Conservation (phyloP, 2,329 filamentous ascomycete genomes). For the Hypoxylon sp. region DNA sequence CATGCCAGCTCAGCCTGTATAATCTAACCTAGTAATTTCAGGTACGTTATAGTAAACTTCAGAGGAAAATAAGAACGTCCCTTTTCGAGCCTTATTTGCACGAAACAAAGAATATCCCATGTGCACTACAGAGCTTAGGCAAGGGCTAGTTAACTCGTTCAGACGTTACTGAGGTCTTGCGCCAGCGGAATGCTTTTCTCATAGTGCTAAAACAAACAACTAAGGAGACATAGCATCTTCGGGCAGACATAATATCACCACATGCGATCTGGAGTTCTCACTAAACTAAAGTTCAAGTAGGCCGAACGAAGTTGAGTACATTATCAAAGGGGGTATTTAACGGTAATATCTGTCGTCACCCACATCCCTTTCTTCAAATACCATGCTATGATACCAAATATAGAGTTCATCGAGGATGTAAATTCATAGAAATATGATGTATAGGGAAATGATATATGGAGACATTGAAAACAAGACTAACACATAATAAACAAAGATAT, state of each 20-base stretch:
- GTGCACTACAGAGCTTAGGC: not conserved
- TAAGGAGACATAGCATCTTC: not conserved
- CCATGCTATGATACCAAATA: no score
- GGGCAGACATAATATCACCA: not conserved
- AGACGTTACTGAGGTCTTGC: not conserved
- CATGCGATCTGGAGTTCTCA: no score
- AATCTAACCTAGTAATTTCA: not conserved
- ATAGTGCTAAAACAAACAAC: not conserved
- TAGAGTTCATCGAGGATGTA: no score
- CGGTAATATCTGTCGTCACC: no score
- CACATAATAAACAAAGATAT: no score
- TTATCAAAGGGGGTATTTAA: no score
- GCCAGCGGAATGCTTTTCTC: not conserved
- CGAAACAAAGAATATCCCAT: not conserved
- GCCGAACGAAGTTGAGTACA: no score
- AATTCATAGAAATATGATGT: no score
- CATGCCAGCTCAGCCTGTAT: not conserved
- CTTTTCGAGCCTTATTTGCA: not conserved
- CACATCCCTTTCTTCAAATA: no score
- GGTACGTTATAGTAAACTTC: not conserved
- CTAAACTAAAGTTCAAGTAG: no score
- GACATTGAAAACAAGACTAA: no score
- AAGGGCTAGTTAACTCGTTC: not conserved
- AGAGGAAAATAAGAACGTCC: not conserved
- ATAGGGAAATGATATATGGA: no score